Evolutionary conservation across 345 rosid species (phyloP), one percentile per base, ranked within the genome.

Genomic region (Brassica incana): DNA sequence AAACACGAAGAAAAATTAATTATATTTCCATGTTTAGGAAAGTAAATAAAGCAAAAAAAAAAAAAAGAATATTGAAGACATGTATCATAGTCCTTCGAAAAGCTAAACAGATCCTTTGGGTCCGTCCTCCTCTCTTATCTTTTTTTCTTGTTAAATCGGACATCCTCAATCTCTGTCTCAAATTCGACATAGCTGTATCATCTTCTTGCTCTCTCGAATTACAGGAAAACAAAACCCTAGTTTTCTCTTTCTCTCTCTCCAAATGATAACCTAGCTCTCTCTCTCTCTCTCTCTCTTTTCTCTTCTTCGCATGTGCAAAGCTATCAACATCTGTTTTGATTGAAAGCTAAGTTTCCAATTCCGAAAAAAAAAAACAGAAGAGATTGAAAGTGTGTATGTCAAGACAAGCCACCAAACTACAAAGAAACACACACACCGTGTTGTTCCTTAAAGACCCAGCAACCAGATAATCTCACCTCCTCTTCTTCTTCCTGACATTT

Each of bases 381-480:
- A 77, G 62, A 73, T 71, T 60, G 48, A 32, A 85, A 84, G 89
- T 88, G 89, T 90, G 79, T 72, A 75, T 80, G 71, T 73, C 71
- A 87, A 86, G 91, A 79, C 83, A 86, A 81, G 36, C 48, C 84
- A 77, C 84, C 81, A 72, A 75, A 80, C 79, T 74, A 75, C 72
- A 65, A 73, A 68, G 59, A 54, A 77, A 65, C 32, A 29, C 11
- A 84, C 84, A 65, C 71, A 30, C 33, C 78, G 73, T 68, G 48
- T 80, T 83, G 86, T 88, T 74, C 82, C 97, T 88, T 90, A 76
- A 82, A 77, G 84, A 78, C 87, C 90, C 87, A 84, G 90, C 90
- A 86, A 86, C 69, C 18, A 67, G 25, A 62, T 81, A 30, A 79
- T 68, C 27, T 78, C 60, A 15, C 70, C 67, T 65, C 62, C 73